Percentiles rank a stretch among this genome's conserved stretches.
Conservation (phyloP, 1,284 basidiomycete genomes). For the Ceratorhiza oryzae-sativae region DNA sequence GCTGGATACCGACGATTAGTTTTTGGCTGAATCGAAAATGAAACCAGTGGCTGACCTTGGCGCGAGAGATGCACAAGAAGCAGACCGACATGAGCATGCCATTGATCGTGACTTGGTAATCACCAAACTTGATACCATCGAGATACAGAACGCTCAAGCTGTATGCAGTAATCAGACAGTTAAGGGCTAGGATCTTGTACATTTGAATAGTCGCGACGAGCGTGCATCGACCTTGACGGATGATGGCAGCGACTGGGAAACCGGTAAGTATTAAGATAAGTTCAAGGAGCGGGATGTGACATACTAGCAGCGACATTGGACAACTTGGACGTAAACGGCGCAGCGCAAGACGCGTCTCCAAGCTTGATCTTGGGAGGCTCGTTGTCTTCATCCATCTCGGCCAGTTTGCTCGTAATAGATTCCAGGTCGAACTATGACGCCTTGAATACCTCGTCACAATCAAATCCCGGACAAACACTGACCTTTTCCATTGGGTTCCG, state of each 20-base stretch:
- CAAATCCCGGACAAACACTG: constrained; percentile 40
- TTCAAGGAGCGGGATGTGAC: constrained; percentile 48
- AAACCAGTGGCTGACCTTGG: constrained; percentile 70
- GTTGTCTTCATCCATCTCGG: constrained; percentile 87
- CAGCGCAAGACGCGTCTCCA: constrained; percentile 94
- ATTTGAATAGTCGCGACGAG: constrained; percentile 97
- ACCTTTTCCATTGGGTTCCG: constrained; percentile 92
- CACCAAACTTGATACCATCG: constrained; percentile 97
- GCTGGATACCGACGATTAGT: constrained; percentile 31
- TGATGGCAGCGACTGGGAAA: constrained; percentile 84
- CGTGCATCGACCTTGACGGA: constrained; percentile 94
- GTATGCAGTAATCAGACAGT: constrained; percentile 96
- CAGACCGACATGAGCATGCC: constrained; percentile 97
- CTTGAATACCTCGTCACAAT: neutral
- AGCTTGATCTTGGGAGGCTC: constrained; percentile 97
- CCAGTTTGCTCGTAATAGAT: constrained; percentile 86
- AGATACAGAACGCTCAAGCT: constrained; percentile 94
- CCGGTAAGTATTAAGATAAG: neutral
- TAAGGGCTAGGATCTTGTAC: constrained; percentile 97
- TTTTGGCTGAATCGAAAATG: neutral
- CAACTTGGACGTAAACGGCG: constrained; percentile 95
- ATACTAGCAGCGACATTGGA: constrained; percentile 90
- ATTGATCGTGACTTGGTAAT: constrained; percentile 92
- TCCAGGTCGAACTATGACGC: constrained; percentile 78
- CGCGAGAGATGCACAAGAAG: constrained; percentile 94